Conservation (phyloP, 1,139 yeast species). For the Kodamaea ohmeri region DNA sequence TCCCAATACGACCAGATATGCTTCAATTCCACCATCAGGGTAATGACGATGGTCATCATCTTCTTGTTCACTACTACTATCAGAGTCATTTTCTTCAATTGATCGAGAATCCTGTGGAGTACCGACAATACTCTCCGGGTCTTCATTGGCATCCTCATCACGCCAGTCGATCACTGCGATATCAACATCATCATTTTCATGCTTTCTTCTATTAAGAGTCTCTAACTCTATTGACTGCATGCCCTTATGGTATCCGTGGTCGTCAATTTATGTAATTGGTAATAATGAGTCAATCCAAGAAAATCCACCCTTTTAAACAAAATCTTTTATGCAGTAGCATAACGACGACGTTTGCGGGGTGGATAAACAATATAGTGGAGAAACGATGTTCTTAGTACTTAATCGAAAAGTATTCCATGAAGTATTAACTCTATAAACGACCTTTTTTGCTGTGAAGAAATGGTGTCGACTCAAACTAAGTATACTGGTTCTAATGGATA, state of each 20-base stretch:
- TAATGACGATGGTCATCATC: conserved; percentile 20
- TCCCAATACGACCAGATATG: conserved; percentile 61
- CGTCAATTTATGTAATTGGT: too few relatives aligned
- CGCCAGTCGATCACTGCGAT: not conserved
- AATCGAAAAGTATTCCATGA: too few relatives aligned
- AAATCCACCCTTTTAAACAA: too few relatives aligned
- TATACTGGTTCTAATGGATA: too few relatives aligned
- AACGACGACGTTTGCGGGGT: too few relatives aligned
- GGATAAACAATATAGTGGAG: too few relatives aligned
- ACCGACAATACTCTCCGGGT: not conserved
- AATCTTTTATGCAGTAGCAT: too few relatives aligned
- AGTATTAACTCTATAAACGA: not conserved
- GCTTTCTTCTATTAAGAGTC: conserved; percentile 4
- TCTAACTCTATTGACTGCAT: conserved; percentile 1
- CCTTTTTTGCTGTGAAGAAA: not conserved
- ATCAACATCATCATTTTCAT: not conserved
- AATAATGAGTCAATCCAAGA: not conserved
- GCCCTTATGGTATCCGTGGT: not conserved
- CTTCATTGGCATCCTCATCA: not conserved
- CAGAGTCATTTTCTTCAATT: not conserved
- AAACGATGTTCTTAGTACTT: too few relatives aligned
- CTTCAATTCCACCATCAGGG: conserved; percentile 64
- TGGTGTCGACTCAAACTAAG: too few relatives aligned
- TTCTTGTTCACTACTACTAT: not conserved
- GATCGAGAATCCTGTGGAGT: not conserved